These are phyloP conservation scores for Ganoderma boninense DNA, from an alignment of 1,284 basidiomycete species.

Conservation along the genomic window DNA sequence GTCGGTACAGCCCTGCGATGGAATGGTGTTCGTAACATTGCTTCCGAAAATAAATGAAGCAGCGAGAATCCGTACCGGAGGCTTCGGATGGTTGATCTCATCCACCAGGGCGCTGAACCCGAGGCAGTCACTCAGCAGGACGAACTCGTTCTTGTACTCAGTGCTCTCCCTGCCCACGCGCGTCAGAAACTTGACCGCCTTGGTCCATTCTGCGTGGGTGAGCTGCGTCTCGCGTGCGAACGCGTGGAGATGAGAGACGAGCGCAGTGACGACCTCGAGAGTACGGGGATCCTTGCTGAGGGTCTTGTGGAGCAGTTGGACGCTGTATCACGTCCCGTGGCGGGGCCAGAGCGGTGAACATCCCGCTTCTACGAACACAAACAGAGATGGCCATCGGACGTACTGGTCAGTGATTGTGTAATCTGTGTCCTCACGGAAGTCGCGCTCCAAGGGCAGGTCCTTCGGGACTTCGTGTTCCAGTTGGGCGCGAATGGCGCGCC, in stretches of 20 bases:
- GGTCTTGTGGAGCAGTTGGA: slow-evolving; percentile 43
- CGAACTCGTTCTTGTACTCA: slow-evolving; percentile 51
- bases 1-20: slow-evolving; percentile 45
- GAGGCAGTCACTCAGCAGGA: slow-evolving; percentile 51
- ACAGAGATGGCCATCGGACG: slow-evolving; percentile 6
- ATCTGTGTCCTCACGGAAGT: slow-evolving; percentile 44
- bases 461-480: slow-evolving; percentile 45
- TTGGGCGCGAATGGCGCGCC: slow-evolving; percentile 48
- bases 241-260: slow-evolving; percentile 49
- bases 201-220: slow-evolving; percentile 49
- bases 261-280: slow-evolving; percentile 45
- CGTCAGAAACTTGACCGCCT: slow-evolving; percentile 46
- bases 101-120: slow-evolving; percentile 51
- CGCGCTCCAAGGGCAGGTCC: slow-evolving; percentile 47
- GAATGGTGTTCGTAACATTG: not conserved
- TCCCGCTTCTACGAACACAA: not conserved
- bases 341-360: not conserved
- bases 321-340: slow-evolving; percentile 26
- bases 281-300: slow-evolving; percentile 46
- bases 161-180: slow-evolving; percentile 49
- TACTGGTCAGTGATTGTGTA: slow-evolving; percentile 48
- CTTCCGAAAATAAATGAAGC: not conserved
- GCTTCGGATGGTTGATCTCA: slow-evolving; percentile 49
- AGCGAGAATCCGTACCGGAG: slow-evolving; percentile 35
- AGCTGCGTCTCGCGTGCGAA: slow-evolving; percentile 50